Evolutionary conservation across 306 rosid species (phyloP), one percentile per base, ranked within the genome.

Genomic region (Quercus wislizeni): DNA sequence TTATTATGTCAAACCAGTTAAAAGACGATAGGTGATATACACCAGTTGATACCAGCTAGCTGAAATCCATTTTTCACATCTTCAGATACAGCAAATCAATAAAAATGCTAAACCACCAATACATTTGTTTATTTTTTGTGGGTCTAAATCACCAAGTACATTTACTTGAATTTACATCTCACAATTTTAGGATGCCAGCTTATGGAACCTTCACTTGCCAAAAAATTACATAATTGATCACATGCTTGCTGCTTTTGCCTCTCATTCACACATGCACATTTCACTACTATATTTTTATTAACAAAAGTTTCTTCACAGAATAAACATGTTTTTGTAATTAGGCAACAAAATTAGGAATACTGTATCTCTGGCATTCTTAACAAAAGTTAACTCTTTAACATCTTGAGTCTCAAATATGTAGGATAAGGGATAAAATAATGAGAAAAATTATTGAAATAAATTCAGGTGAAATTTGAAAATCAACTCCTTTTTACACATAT

Each of bases 1-100:
- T 17, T 73, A 80, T 20, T 6, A 52, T 58, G 78, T 41, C 38
- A 75, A 70, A 49, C 74, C 80, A 43, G 74, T 80, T 54, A 51
- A 71, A 33, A 70, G 12, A 76, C 25, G 71, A 35, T 0, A 76
- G 1, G 43, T 14, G 31, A 76, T 63, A 56, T 8, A 2, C 71
- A 78, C 46, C 19, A 56, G 11, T 64, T 43, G 20, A 9, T 4
- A 49, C 75, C 5, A 23, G 75, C 11, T 11, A 43, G 33, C 46
- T 21, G 69, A 79, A 73, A 38, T 76, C 52, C 55, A 71, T 14
- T 64, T 64, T 30, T 30, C 20, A 2, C 2, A 33, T 63, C 54
- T 28, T 64, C 41, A 30, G 43, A 30, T 23, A 21, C 38, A 49
- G 6, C 15, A 38, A 20, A 10, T 17, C 27, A n/a, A 12, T 41